These are phyloP conservation scores for Tricholoma sp. DNA, from an alignment of 768 basidiomycete species.

Conservation along the genomic window DNA sequence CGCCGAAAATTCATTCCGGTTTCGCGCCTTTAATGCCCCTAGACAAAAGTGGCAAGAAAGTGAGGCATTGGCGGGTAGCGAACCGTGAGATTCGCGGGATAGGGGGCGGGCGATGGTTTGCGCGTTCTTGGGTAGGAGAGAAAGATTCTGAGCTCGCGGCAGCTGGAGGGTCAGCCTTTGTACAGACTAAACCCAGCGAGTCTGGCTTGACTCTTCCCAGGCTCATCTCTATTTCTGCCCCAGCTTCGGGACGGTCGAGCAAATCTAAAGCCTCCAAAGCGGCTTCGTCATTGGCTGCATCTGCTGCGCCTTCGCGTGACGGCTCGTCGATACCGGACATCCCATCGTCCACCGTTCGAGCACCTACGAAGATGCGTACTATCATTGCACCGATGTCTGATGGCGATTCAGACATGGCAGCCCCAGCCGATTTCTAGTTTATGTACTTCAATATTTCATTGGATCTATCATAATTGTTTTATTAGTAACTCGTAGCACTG, in stretches of 20 bases:
- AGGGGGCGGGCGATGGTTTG: conserved; percentile 79
- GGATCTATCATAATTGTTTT: too few species aligned
- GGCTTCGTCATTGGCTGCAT: conserved; percentile 37
- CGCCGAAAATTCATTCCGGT: conserved; percentile 70
- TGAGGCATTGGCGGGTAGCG: conserved; percentile 69
- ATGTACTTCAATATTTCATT: too few species aligned
- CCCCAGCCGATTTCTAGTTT: conserved; percentile 21
- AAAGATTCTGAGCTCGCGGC: conserved; percentile 67
- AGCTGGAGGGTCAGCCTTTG: conserved; percentile 19
- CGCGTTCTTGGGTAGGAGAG: conserved; percentile 78
- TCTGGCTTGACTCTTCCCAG: conserved; percentile 6
- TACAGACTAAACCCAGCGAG: conserved; percentile 14
- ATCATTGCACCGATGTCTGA: conserved; percentile 49
- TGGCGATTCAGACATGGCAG: conserved; percentile 42
- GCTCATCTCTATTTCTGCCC: conserved; percentile 38
- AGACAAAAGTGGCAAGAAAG: conserved; percentile 57
- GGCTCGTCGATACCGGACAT: conserved; percentile 47
- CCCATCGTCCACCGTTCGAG: conserved; percentile 33
- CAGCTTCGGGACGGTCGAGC: conserved; percentile 32
- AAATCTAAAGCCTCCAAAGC: conserved; percentile 37
- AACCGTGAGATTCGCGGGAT: conserved; percentile 78
- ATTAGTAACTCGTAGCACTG: neutral
- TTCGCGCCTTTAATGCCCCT: conserved; percentile 64
- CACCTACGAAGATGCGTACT: conserved; percentile 65
- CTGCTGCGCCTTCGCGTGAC: conserved; percentile 53